phyloP scores from a whole-genome alignment of 208 protist species.

The Strigomonas culicis region DNA sequence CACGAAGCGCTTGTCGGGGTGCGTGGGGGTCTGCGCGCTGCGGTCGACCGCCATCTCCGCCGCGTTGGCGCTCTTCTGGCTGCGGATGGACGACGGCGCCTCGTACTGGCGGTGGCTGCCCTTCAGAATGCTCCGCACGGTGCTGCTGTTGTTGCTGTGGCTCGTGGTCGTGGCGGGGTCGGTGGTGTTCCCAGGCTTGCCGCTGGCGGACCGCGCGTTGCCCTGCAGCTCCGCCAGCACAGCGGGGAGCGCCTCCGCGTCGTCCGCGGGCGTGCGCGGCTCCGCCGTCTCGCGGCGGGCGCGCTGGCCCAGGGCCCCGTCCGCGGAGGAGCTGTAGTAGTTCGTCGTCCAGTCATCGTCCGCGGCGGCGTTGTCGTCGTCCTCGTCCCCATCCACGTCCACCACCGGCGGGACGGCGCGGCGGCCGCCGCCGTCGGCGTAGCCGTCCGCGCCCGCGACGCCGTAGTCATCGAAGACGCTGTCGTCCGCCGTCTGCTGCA shows the following conservation, averaged over 20 bases:
- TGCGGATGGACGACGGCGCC: too few relatives aligned
- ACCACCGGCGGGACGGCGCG: neutral
- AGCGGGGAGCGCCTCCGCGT: slow-evolving; percentile 4
- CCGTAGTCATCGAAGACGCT: slow-evolving; percentile 65
- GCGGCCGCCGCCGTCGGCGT: neutral
- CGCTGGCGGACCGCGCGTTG: neutral
- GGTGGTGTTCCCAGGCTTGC: neutral
- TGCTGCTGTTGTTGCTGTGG: slow-evolving; percentile 11
- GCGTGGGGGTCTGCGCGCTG: neutral
- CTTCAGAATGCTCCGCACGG: neutral
- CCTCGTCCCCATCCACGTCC: slow-evolving; percentile 8
- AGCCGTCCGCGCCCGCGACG: slow-evolving; percentile 13
- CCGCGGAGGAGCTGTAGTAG: slow-evolving; percentile 7
- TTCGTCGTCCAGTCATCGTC: slow-evolving; percentile 15
- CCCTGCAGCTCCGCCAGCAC: neutral
- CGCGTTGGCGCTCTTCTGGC: neutral
- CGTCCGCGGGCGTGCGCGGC: neutral
- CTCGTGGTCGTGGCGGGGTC: neutral
- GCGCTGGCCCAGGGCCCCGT: neutral
- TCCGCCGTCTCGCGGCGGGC: neutral
- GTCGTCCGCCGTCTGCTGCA: slow-evolving; percentile 70
- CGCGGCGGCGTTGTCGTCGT: neutral
- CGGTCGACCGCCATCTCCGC: neutral
- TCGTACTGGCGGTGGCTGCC: too few relatives aligned
- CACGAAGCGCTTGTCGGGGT: neutral